Evolutionary conservation across 495 filamentous ascomycete genomes (phyloP), one percentile per base, ranked within the genome.

Genomic region (Daldinia concentrica): DNA sequence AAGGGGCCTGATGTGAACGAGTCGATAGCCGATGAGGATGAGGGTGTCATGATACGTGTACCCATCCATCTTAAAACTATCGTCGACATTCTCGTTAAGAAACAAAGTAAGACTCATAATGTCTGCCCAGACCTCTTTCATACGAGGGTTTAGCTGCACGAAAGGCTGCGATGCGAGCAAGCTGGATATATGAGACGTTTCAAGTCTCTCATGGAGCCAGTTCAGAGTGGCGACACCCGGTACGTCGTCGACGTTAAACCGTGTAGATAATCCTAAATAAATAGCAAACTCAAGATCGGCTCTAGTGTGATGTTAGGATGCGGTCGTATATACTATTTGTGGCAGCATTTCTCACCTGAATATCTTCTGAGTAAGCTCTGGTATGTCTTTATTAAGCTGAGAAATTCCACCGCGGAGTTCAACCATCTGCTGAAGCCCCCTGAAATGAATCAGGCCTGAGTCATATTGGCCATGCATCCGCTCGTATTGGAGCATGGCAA

Each of bases 21-120:
- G 41, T 45, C 41, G 41, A 22, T 45, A 45, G 15, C 41, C 17
- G 6, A 45, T 45, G 15, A 45, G 41, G 17, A 45, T 45, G 17
- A 45, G 41, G 41, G 41, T 45, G 41, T 45, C 41, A 45, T 45
- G 41, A 19, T 45, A 45, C 41, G n/a, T 17, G 41, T 45, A 45
- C 15, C 41, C 41, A 45, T 45, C 41, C 41, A 45, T 45, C 41
- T 45, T 45, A 17, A 22, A 19, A 17, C n/a, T 9, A 45, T 45
- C 6, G 6, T 19, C 17, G 1, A 3, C 7, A 19, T 17, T 45
- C 41, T 45, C 41, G 17, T 45, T 45, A 3, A 45, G 41, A 45
- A 45, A 45, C 41, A 6, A 45, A 7, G 41, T 17, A 9, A 17
- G 41, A 9, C 15, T 22, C 41, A 45, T 45, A 19, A 45, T 17